Percentiles rank a stretch among this genome's conserved stretches.
Evolutionary conservation across 257 asterid species (phyloP).

Genomic region (Fraxinus cuspidata): DNA sequence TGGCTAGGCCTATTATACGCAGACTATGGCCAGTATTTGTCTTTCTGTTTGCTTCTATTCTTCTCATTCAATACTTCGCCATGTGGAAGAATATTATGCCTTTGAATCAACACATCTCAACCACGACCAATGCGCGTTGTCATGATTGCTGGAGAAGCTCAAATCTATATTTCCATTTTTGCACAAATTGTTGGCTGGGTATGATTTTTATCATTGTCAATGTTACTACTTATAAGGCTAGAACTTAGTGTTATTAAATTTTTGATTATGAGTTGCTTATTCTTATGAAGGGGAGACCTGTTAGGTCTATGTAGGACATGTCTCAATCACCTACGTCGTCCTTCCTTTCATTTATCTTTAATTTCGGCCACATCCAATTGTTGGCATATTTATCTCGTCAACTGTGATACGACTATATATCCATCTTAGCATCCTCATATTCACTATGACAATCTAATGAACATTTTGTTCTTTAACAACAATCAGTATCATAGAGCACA

Average conservation of each 20-base stretch:
- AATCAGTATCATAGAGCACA: neutral
- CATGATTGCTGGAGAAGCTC: slow-evolving; percentile 95
- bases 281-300: neutral
- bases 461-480: neutral
- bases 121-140: slow-evolving; percentile 51
- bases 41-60: slow-evolving; percentile 70
- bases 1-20: slow-evolving; percentile 71
- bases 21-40: slow-evolving; percentile 86
- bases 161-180: slow-evolving; percentile 49
- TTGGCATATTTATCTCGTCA: neutral
- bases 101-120: slow-evolving; percentile 34
- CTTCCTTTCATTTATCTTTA: neutral
- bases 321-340: neutral
- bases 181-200: slow-evolving; percentile 95
- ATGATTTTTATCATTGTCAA: slow-evolving; percentile 36
- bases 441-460: neutral
- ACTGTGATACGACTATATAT: neutral
- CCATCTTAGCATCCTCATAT: neutral
- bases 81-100: slow-evolving; percentile 82
- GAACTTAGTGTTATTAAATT: neutral
- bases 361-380: neutral
- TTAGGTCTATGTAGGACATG: neutral
- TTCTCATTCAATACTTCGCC: slow-evolving; percentile 73
- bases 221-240: neutral
- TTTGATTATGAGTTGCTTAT: neutral